A percentile compares a stretch with the other conserved stretches of the same genome.
These are phyloP conservation scores for Erysimum cheiranthoides DNA, from an alignment of 345 rosid species.

Conservation along the genomic window DNA sequence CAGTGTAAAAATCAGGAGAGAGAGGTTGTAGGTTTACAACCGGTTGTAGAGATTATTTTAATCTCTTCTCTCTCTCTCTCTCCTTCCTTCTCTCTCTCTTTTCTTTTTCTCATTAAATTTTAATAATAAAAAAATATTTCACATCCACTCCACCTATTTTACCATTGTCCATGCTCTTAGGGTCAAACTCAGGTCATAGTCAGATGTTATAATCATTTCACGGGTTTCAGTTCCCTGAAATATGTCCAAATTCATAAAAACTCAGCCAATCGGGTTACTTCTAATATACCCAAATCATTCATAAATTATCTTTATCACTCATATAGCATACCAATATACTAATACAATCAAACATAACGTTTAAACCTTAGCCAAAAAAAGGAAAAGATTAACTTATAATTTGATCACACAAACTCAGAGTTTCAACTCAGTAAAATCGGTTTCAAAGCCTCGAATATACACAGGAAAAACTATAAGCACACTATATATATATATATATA, in stretches of 20 bases:
- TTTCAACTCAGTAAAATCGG: slow-evolving; percentile 25
- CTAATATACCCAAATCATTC: neutral
- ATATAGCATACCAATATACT: neutral
- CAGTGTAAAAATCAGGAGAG: too few species aligned
- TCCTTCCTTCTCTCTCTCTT: too few species aligned
- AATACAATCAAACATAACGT: neutral
- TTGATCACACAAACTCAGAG: slow-evolving; percentile 35
- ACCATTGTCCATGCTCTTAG: too few species aligned
- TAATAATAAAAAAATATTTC: too few species aligned
- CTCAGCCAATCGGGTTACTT: too few species aligned
- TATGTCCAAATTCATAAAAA: neutral
- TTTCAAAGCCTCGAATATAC: slow-evolving; percentile 26
- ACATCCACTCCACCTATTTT: too few species aligned
- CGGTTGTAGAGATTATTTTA: too few species aligned
- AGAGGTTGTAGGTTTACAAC: too few species aligned
- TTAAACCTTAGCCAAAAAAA: too few species aligned
- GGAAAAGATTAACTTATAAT: neutral
- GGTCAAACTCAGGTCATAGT: slow-evolving; percentile 6
- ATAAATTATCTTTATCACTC: slow-evolving; percentile 10
- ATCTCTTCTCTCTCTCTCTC: too few species aligned
- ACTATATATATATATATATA: too few species aligned
- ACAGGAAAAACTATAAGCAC: slow-evolving; percentile 9
- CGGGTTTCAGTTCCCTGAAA: slow-evolving; percentile 25
- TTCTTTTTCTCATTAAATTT: too few species aligned
- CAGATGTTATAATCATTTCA: slow-evolving; percentile 36